phyloP scores from a whole-genome alignment of 140 eudicot genomes.

The Senecio squalidus region DNA sequence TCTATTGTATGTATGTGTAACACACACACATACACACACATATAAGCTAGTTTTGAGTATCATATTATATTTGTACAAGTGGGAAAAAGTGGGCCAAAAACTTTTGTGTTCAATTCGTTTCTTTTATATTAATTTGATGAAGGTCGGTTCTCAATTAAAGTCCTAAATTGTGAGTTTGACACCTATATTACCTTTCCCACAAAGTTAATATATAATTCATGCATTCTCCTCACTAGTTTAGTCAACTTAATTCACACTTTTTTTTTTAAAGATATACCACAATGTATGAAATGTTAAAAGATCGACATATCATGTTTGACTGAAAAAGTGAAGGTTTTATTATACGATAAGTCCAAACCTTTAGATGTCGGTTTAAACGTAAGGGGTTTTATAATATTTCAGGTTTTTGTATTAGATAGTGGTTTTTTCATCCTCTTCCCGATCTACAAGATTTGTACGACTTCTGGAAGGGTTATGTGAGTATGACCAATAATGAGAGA shows the following conservation, averaged over 20 bases:
- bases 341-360: background rate
- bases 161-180: background rate
- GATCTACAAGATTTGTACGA: background rate
- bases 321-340: background rate
- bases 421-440: background rate
- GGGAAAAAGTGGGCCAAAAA: constrained; percentile 7
- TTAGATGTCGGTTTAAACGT: background rate
- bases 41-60: background rate
- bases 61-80: background rate
- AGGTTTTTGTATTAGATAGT: background rate
- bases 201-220: too few relatives aligned
- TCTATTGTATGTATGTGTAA: too few relatives aligned
- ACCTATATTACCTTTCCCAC: constrained; percentile 2
- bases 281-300: background rate
- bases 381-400: constrained; percentile 3
- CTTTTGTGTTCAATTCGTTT: background rate
- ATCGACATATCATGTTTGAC: background rate
- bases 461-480: background rate
- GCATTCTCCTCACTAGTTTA: background rate
- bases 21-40: too few relatives aligned
- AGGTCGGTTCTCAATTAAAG: constrained; percentile 6
- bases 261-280: background rate
- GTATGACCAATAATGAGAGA: constrained; percentile 12
- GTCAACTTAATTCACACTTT: background rate
- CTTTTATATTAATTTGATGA: background rate